Percentiles rank a stretch among this genome's conserved stretches.
phyloP scores from a whole-genome alignment of 345 rosid species.

The Populus nigra region DNA sequence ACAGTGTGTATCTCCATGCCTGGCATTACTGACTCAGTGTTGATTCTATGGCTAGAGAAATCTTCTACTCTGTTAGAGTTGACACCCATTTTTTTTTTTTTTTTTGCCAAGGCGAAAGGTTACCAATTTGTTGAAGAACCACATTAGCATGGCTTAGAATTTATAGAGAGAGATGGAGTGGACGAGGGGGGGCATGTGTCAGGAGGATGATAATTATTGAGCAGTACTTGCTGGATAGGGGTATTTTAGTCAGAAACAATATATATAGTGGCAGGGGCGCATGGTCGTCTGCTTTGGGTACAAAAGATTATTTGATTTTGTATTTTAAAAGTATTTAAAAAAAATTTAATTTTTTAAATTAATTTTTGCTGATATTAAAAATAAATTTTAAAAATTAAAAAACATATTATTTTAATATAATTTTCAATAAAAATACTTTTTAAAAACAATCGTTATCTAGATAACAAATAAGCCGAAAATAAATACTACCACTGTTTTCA shows the following conservation, averaged over 20 bases:
- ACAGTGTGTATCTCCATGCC: constrained; percentile 62
- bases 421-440: too few relatives aligned
- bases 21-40: constrained; percentile 14
- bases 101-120: neutral
- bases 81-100: constrained; percentile 33
- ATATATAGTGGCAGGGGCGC: neutral
- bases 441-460: too few relatives aligned
- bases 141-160: constrained; percentile 8
- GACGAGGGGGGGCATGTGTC: constrained; percentile 11
- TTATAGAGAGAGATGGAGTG: constrained; percentile 21
- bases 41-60: constrained; percentile 31
- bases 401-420: too few relatives aligned
- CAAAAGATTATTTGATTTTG: too few relatives aligned
- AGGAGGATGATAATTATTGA: constrained; percentile 13
- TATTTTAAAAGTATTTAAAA: too few relatives aligned
- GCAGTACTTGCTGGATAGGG: constrained; percentile 1
- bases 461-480: too few relatives aligned
- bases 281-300: neutral
- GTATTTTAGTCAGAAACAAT: neutral
- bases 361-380: too few relatives aligned
- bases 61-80: constrained; percentile 53
- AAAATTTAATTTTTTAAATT: too few relatives aligned
- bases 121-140: constrained; percentile 17
- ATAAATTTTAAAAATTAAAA: too few relatives aligned
- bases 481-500: too few relatives aligned